Evolutionary conservation across 805 yeast genomes (phyloP).

Genomic region (Starmerella sp.): DNA sequence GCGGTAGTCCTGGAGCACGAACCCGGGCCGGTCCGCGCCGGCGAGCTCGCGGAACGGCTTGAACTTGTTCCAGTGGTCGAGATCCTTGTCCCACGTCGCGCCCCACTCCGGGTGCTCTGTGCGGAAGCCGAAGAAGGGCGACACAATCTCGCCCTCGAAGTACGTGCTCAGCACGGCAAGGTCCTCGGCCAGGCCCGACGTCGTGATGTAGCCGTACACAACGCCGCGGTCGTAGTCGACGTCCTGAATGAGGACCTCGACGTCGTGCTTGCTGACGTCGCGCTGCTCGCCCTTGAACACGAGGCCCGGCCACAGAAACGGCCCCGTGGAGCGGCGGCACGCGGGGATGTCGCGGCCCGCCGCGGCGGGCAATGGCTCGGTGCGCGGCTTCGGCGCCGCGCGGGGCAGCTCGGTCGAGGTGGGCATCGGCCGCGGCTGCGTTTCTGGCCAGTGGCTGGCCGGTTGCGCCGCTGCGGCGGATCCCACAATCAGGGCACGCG

Average conservation of each 20-base stretch:
- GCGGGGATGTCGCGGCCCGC: neutral
- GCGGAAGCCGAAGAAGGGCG: constrained; percentile 3
- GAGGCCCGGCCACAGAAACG: constrained; percentile 5
- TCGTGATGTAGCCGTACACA: neutral
- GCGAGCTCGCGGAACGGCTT: neutral
- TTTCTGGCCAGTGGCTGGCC: neutral
- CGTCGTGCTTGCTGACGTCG: neutral
- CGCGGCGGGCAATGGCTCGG: neutral
- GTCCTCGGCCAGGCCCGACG: constrained; percentile 1
- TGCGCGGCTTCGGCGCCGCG: neutral
- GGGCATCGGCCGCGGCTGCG: neutral
- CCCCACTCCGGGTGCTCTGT: constrained; percentile 4
- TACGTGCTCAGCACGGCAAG: constrained; percentile 5
- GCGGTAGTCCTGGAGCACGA: neutral
- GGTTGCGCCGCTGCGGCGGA: neutral
- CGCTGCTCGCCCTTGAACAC: constrained; percentile 3
- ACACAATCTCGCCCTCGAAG: constrained; percentile 5
- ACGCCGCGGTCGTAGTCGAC: constrained; percentile 4
- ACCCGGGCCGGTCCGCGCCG: neutral
- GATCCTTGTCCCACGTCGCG: constrained; percentile 1
- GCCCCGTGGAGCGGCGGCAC: neutral
- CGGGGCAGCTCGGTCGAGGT: neutral
- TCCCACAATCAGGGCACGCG: neutral
- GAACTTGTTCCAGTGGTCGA: neutral
- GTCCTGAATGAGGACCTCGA: constrained; percentile 1